phyloP scores from a whole-genome alignment of 2,329 filamentous ascomycete genomes.

The Talaromyces sp. region DNA sequence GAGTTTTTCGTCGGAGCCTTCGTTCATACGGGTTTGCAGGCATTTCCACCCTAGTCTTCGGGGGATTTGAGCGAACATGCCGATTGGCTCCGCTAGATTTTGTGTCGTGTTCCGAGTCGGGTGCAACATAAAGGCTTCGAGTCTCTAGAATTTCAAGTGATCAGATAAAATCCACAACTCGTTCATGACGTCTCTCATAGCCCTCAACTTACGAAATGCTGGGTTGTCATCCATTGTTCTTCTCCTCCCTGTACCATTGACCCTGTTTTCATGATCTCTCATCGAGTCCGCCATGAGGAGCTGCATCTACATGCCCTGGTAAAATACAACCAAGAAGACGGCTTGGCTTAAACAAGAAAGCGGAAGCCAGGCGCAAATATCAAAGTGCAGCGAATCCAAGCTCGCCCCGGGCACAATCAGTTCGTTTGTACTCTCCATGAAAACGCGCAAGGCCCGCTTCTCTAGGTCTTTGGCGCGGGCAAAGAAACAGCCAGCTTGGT shows the following conservation, averaged over 20 bases:
- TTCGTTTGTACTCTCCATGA: not conserved
- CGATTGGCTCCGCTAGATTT: not conserved
- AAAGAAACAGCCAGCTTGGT: not conserved
- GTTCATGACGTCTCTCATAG: not conserved
- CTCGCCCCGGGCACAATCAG: not conserved
- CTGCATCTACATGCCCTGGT: not conserved
- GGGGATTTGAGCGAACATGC: not conserved
- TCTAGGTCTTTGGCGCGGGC: not conserved
- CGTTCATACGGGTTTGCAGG: constrained; percentile 40
- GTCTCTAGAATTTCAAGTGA: not conserved
- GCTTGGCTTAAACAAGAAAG: not conserved
- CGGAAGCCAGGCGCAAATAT: not conserved
- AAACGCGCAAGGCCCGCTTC: not conserved
- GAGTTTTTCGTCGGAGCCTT: constrained; percentile 52
- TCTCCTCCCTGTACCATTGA: not conserved
- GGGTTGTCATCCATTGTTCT: not conserved
- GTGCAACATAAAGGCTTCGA: not conserved
- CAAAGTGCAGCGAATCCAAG: not conserved
- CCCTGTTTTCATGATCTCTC: not conserved
- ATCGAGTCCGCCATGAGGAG: not conserved
- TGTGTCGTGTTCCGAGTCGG: not conserved
- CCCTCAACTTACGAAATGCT: not conserved
- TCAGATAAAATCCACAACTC: not conserved
- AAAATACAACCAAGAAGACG: not conserved
- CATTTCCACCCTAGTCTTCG: not conserved